Conservation (phyloP, 345 rosid species). For the Chamaenerion angustifolium region DNA sequence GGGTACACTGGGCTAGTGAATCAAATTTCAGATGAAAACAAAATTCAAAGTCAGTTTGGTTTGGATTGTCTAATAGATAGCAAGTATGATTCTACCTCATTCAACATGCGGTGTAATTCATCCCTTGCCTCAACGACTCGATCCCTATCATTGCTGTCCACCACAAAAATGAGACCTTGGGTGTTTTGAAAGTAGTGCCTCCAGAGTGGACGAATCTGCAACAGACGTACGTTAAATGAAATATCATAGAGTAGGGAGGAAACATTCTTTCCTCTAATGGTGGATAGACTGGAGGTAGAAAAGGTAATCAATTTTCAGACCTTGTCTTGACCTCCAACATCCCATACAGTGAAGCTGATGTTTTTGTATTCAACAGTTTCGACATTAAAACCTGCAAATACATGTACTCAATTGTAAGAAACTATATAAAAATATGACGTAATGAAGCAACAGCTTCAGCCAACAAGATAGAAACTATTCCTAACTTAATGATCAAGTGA, state of each 20-base stretch:
- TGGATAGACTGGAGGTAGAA: not conserved
- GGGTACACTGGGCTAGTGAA: no score
- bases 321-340: constrained; percentile 93
- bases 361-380: constrained; percentile 86
- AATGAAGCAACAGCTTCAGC: not conserved
- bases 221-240: not conserved
- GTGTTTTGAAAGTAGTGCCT: constrained; percentile 88
- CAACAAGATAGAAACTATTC: no score
- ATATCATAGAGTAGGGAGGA: not conserved
- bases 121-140: constrained; percentile 72
- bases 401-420: not conserved
- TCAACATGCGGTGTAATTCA: constrained; percentile 84
- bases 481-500: no score
- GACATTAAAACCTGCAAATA: constrained; percentile 58
- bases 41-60: no score
- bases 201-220: constrained; percentile 81
- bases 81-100: constrained; percentile 33
- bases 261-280: not conserved
- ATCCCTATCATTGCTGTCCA: constrained; percentile 78
- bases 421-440: not conserved
- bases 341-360: constrained; percentile 93
- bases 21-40: no score
- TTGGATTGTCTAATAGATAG: no score
- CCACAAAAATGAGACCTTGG: constrained; percentile 77
- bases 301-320: constrained; percentile 13